Base-by-base conservation (phyloP, 2,329 filamentous ascomycete species). In the Hymenoscyphus scutula region DNA sequence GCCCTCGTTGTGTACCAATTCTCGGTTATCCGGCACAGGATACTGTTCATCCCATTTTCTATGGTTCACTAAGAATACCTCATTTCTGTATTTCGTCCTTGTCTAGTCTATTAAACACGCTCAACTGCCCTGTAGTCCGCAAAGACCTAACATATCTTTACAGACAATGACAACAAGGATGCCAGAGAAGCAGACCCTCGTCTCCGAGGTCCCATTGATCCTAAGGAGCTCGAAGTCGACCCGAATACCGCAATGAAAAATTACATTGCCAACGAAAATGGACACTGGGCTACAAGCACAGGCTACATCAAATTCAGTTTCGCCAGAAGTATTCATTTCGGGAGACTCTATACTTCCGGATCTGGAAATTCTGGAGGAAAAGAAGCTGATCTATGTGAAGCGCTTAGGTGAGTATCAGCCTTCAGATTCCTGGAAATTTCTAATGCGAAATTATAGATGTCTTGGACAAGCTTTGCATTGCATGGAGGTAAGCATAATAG, bases 161-260 rank as follows among this genome's bases (percentile, higher is more conserved):
- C 48, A 65, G 64, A 97, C 73, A 91, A 90, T 56, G 92, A 98
- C 70, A 91, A 91, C 69, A 72, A 85, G 67, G 95, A 99, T 77
- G 95, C 95, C 5, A 85, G 91, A 64, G 85, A 89, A 70, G 92
- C 86, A 72, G 95, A 98, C 74, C 78, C 82, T 41, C 88, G 95
- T 29, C 85, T 98, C 7, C 89, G 95, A 58, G 90, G 88, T 0
- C 93, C 93, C 0, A 87, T 98, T 8, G 79, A 85, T 64, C 82
- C 84, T 4, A 76, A 84, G 48, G 91, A 95, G 72, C 84, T 90
- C 23, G 86, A 90, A 64, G 84, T 95, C 62, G 91, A 95, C 71
- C 78, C 79, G 37, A 79, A 83, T 5, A 95, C 91, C 0, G 93
- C 93, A n/a, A 97, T 99, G 94, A 99, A 98, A 77, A 98, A 98